Percentiles rank a stretch among this genome's conserved stretches.
Evolutionary conservation across 805 yeast genomes (phyloP).

Genomic region (Candida sithepensis): DNA sequence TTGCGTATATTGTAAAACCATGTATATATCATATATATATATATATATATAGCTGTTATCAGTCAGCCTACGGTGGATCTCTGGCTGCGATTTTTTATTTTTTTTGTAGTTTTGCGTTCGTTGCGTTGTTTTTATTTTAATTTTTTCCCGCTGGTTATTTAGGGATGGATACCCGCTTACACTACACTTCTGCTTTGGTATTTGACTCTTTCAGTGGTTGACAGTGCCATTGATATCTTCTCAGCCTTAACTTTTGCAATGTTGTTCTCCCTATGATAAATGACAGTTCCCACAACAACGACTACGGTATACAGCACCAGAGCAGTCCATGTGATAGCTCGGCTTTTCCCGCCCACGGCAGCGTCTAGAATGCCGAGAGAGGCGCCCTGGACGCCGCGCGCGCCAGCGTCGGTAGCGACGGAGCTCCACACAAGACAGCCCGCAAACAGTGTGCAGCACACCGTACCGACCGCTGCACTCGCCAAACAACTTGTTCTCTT

Average conservation of each 20-base stretch:
- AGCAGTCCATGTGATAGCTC: slow-evolving; percentile 58
- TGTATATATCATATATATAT: no score
- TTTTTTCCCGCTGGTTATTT: no score
- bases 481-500: slow-evolving; percentile 26
- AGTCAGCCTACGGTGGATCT: no score
- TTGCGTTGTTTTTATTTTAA: no score
- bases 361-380: slow-evolving; percentile 48
- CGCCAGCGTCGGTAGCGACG: slow-evolving; percentile 48
- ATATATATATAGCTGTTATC: no score
- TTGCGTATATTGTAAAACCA: no score
- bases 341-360: slow-evolving; percentile 46
- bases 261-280: slow-evolving; percentile 37
- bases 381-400: slow-evolving; percentile 41
- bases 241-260: no score
- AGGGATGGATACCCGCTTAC: no score
- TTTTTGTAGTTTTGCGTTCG: no score
- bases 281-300: slow-evolving; percentile 34
- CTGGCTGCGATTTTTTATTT: no score
- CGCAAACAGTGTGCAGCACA: slow-evolving; percentile 52
- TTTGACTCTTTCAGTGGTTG: no score
- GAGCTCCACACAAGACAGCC: slow-evolving; percentile 63
- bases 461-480: slow-evolving; percentile 32
- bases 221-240: slow-evolving; percentile 29
- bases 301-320: slow-evolving; percentile 46
- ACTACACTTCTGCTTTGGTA: no score